Evolutionary conservation across 176 grass and related monocot genomes (phyloP).

Genomic region (Lolium rigidum): DNA sequence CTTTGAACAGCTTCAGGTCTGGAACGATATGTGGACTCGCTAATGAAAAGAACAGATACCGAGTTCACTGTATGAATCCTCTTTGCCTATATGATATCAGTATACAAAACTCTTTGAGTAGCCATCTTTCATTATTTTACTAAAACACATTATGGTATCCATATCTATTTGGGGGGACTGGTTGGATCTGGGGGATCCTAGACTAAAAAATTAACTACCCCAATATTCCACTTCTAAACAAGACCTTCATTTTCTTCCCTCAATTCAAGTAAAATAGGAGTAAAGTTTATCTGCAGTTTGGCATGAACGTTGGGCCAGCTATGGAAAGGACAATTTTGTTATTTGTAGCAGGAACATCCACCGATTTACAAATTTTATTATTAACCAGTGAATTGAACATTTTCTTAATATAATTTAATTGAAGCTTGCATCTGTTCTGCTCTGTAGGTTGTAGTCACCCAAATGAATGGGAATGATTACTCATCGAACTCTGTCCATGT

Average conservation of each 20-base stretch:
- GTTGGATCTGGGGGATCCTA: neutral
- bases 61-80: slow-evolving; percentile 78
- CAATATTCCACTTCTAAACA: neutral
- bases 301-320: slow-evolving; percentile 24
- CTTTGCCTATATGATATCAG: slow-evolving; percentile 24
- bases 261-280: neutral
- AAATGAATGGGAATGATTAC: slow-evolving; percentile 86
- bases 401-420: neutral
- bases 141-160: neutral
- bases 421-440: neutral
- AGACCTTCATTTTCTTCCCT: neutral
- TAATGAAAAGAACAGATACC: slow-evolving; percentile 70
- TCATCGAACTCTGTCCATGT: slow-evolving; percentile 75
- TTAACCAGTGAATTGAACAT: neutral
- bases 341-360: slow-evolving; percentile 12
- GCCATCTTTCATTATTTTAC: neutral
- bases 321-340: neutral
- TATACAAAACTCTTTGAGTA: slow-evolving; percentile 19
- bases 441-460: slow-evolving; percentile 77
- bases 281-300: slow-evolving; percentile 25
- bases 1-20: slow-evolving; percentile 88
- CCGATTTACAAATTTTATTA: neutral
- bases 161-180: neutral
- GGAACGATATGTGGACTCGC: slow-evolving; percentile 71
- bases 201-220: neutral